Evolutionary conservation across 441 rosid species (phyloP).

Genomic region (Raphanus hybrid): DNA sequence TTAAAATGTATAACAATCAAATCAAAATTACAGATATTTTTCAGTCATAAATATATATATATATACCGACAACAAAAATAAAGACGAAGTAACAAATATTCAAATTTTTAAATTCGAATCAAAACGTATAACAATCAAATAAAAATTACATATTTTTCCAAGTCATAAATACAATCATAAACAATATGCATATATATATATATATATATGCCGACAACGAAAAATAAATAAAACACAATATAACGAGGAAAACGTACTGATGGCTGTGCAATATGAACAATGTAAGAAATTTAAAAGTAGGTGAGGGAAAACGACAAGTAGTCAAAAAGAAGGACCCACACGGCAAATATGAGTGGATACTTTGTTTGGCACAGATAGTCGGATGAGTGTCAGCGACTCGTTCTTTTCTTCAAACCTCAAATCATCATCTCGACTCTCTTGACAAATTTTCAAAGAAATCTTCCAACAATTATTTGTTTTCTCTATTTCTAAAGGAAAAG

Average conservation of each 20-base stretch:
- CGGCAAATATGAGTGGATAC: conserved; percentile 44
- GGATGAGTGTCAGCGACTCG: conserved; percentile 45
- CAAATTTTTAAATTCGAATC: no score
- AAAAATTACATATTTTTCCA: no score
- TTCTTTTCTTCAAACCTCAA: conserved; percentile 35
- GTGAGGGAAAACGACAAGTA: conserved; percentile 40
- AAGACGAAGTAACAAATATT: no score
- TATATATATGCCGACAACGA: background rate
- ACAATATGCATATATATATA: no score
- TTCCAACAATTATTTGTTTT: background rate
- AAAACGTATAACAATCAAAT: no score
- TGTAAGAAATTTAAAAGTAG: conserved; percentile 29
- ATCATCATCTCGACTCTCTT: conserved; percentile 22
- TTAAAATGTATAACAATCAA: no score
- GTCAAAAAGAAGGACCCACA: conserved; percentile 41
- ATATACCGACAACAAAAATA: no score
- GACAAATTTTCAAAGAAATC: background rate
- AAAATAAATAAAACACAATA: background rate
- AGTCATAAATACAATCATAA: background rate
- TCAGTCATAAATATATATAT: no score
- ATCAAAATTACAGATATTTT: no score
- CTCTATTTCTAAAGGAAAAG: conserved; percentile 6
- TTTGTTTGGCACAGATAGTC: conserved; percentile 47
- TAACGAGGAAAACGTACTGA: background rate
- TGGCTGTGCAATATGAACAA: conserved; percentile 32